Evolutionary conservation across 257 asterid species (phyloP), one percentile per base, ranked within the genome.

Genomic region (Rehmannia glutinosa): DNA sequence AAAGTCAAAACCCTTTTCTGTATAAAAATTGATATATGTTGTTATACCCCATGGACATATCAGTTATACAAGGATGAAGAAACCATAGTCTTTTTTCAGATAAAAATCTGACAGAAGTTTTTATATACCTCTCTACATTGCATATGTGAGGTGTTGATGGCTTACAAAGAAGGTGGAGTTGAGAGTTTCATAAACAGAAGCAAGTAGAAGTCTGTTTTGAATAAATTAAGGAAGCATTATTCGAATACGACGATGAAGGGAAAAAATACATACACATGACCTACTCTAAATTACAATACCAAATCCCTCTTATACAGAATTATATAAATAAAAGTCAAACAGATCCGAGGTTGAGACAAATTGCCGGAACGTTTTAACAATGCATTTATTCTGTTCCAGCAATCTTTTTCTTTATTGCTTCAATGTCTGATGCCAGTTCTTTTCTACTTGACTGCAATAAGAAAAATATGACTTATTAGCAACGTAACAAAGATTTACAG

Each of bases 341-440:
- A 23, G 66, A 68, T 62, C 75, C 74, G 77, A 45, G 38, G 71
- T 50, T 36, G 60, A 64, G 65, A 60, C 35, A 52, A 53, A 76
- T 42, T 50, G 24, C 51, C 54, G n/a, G 21, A 17, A 15, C 16
- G 4, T 38, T 19, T 13, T 28, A 25, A 51, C 39, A 15, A n/a
- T 53, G 63, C 67, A 39, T 69, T 74, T 72, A 93, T 64, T 90
- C 96, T 21, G 86, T 73, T 76, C 96, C 99, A 19, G 95, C 84
- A 70, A 91, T 80, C 90, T 87, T 91, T 89, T 87, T 91, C 91
- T 94, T 94, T 66, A 91, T 21, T 10, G 79, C 71, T 82, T 94
- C 99, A 28, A 91, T 80, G 57, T 94, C 99, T 43, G 85, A 33
- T 19, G 85, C 88, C 81, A 94, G 68, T 67, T 94, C 97, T 78